phyloP scores from a whole-genome alignment of 2,329 filamentous ascomycete species.

The Didymella sp. region DNA sequence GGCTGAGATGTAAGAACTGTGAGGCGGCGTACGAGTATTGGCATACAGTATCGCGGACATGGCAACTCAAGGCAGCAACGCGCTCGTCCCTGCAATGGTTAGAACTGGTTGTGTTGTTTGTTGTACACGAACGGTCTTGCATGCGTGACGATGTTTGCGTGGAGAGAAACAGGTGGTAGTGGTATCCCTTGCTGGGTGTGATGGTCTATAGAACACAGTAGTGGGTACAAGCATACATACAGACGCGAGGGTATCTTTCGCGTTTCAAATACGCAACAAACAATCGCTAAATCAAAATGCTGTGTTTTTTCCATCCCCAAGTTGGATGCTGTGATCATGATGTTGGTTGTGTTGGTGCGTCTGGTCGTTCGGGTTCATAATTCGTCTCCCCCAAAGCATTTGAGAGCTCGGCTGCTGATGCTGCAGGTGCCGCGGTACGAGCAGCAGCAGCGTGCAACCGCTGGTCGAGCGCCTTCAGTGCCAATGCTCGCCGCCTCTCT shows the following conservation, averaged over 20 bases:
- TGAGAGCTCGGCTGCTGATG: conserved; percentile 36
- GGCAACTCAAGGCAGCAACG: neutral
- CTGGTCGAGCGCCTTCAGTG: conserved; percentile 90
- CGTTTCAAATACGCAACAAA: conserved; percentile 20
- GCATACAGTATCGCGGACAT: neutral
- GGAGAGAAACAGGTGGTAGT: conserved; percentile 9
- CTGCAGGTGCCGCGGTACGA: conserved; percentile 54
- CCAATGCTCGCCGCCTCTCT: conserved; percentile 85
- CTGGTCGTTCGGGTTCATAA: conserved; percentile 52
- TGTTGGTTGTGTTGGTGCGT: conserved; percentile 32
- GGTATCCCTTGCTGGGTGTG: conserved; percentile 29
- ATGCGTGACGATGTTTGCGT: conserved; percentile 19
- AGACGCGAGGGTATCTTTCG: conserved; percentile 38
- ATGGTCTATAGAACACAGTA: conserved; percentile 26
- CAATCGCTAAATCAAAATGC: conserved; percentile 2
- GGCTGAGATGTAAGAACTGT: conserved; percentile 7
- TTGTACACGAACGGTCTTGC: conserved; percentile 24
- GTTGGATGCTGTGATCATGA: conserved; percentile 24
- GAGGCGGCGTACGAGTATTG: conserved; percentile 1
- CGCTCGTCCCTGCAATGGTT: neutral
- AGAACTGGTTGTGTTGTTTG: conserved; percentile 12
- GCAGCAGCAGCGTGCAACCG: conserved; percentile 82
- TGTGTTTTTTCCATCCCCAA: neutral
- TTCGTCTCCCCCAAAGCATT: conserved; percentile 52
- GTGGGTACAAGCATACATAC: conserved; percentile 32